Percentiles rank a stretch among this genome's conserved stretches.
These are phyloP conservation scores for Paramecium primaurelia DNA, from an alignment of 73 alveolate species.

Conservation along the genomic window DNA sequence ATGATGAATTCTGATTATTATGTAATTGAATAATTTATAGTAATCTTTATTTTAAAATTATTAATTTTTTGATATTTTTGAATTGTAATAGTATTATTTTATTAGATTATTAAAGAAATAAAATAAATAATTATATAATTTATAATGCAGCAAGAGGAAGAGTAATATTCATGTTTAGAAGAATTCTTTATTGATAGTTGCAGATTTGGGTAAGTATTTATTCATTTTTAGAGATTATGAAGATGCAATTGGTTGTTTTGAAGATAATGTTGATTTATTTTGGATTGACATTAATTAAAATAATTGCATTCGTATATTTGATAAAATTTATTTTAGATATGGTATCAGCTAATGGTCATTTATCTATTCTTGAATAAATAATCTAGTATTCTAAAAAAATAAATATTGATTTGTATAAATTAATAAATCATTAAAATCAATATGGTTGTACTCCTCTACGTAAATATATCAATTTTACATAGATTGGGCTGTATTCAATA, in stretches of 20 bases:
- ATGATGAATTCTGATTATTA: not conserved
- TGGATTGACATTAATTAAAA: not conserved
- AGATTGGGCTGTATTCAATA: slow-evolving; percentile 20
- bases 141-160: not conserved
- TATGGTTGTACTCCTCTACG: slow-evolving; percentile 33
- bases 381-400: not conserved
- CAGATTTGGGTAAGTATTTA: not conserved
- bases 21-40: not conserved
- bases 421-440: not conserved
- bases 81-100: not conserved
- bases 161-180: not conserved
- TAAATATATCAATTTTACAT: not conserved
- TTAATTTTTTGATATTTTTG: too few relatives aligned
- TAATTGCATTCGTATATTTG: slow-evolving; percentile 16
- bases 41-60: not conserved
- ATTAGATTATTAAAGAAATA: slow-evolving; percentile 37
- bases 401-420: not conserved
- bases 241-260: slow-evolving; percentile 10
- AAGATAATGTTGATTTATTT: not conserved
- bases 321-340: not conserved
- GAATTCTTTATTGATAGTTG: slow-evolving; percentile 30
- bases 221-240: not conserved
- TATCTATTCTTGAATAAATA: not conserved
- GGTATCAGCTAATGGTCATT: slow-evolving; percentile 28
- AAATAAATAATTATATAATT: not conserved